phyloP scores from a whole-genome alignment of 225 moss, liverwort and hornwort species.

The Marchantia polymorpha region DNA sequence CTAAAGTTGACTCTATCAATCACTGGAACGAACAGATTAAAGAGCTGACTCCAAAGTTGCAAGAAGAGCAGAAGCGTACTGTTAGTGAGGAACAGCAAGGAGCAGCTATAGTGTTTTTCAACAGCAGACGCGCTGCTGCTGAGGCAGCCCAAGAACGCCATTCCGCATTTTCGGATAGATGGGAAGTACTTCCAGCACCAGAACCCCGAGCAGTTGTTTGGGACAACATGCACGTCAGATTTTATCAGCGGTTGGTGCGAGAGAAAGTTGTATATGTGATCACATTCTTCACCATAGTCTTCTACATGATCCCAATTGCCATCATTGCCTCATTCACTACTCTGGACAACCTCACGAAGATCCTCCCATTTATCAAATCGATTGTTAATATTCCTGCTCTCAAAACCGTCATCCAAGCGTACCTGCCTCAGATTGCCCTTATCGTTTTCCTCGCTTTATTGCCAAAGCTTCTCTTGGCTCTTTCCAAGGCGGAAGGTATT shows the following conservation, averaged over 20 bases:
- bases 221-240: constrained; percentile 54
- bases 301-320: constrained; percentile 93
- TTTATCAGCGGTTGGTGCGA: constrained; percentile 63
- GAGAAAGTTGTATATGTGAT: constrained; percentile 50
- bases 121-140: constrained; percentile 71
- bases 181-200: constrained; percentile 77
- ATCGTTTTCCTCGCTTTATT: constrained; percentile 61
- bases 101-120: constrained; percentile 68
- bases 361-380: constrained; percentile 72
- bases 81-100: constrained; percentile 31
- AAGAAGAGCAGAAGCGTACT: constrained; percentile 47
- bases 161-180: constrained; percentile 46
- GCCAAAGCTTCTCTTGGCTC: constrained; percentile 53
- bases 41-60: constrained; percentile 46
- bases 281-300: constrained; percentile 72
- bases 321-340: constrained; percentile 77
- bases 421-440: constrained; percentile 75
- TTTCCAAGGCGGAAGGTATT: constrained; percentile 74
- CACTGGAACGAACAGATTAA: constrained; percentile 53
- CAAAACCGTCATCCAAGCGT: constrained; percentile 76
- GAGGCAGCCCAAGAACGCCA: constrained; percentile 69
- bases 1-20: constrained; percentile 77
- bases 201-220: constrained; percentile 85
- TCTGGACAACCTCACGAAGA: constrained; percentile 64
- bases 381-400: constrained; percentile 48